These are phyloP conservation scores for Daldinia grandis DNA, from an alignment of 495 filamentous ascomycete species.

Conservation along the genomic window DNA sequence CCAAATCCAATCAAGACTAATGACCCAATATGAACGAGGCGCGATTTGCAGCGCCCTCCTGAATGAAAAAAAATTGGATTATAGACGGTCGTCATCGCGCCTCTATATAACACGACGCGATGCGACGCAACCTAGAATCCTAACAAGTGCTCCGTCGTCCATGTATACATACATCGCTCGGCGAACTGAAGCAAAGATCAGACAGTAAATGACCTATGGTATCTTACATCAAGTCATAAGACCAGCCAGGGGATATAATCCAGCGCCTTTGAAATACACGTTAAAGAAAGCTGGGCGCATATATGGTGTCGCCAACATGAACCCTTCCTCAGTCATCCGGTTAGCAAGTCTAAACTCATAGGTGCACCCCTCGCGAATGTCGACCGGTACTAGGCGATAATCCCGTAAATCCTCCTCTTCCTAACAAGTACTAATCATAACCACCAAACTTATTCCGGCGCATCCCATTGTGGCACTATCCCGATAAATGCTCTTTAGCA, in stretches of 20 bases:
- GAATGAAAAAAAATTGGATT: background rate
- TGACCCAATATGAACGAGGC: background rate
- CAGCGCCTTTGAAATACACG: slow-evolving; percentile 30
- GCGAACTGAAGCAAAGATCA: slow-evolving; percentile 9
- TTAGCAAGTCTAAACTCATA: background rate
- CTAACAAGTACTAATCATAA: background rate
- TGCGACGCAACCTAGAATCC: background rate
- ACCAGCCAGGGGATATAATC: slow-evolving; percentile 23
- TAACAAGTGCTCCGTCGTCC: background rate
- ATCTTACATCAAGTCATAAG: slow-evolving; percentile 35
- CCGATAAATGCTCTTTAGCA: background rate
- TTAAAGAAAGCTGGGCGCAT: slow-evolving; percentile 18
- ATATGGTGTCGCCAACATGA: slow-evolving; percentile 14
- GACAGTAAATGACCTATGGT: slow-evolving; percentile 31
- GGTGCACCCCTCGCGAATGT: background rate
- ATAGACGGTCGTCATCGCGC: background rate
- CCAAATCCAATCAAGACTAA: too few species aligned
- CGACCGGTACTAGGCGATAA: background rate
- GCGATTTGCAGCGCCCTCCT: background rate
- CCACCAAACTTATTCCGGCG: background rate
- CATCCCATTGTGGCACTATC: background rate
- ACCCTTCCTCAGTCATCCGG: background rate
- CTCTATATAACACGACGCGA: background rate
- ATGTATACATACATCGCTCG: slow-evolving; percentile 1
- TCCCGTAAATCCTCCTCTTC: background rate